These are phyloP conservation scores for Tetrastigma voinierianum DNA, from an alignment of 164 flowering plant species.

Conservation along the genomic window DNA sequence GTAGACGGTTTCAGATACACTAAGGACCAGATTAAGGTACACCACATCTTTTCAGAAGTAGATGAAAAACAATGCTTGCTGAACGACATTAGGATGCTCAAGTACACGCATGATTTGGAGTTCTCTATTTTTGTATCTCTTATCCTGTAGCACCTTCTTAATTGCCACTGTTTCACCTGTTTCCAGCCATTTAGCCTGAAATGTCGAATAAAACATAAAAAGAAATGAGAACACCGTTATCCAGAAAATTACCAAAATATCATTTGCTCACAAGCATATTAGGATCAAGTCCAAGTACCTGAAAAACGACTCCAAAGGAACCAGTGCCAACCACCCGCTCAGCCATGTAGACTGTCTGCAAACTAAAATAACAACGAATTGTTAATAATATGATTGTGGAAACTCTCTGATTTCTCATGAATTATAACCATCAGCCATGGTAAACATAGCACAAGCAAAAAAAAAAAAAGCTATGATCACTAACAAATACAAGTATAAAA, in stretches of 20 bases:
- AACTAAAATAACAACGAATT: neutral
- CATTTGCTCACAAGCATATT: neutral
- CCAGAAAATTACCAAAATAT: neutral
- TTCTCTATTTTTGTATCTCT: conserved; percentile 97
- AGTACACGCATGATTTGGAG: conserved; percentile 88
- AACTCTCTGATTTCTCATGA: neutral
- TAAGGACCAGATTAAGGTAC: conserved; percentile 89
- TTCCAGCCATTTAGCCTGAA: conserved; percentile 93
- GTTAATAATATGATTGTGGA: neutral
- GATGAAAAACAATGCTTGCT: conserved; percentile 85
- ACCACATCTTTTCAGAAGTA: conserved; percentile 82
- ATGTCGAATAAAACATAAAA: neutral
- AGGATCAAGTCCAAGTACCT: conserved; percentile 46
- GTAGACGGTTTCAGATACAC: conserved; percentile 87
- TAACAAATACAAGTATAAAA: too few species aligned
- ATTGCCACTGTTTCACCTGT: conserved; percentile 89
- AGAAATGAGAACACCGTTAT: neutral
- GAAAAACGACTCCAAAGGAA: conserved; percentile 98
- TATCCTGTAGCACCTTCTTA: conserved; percentile 97
- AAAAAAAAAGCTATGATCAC: too few species aligned
- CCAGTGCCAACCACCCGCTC: conserved; percentile 99
- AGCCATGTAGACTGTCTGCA: conserved; percentile 88
- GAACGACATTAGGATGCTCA: conserved; percentile 83
- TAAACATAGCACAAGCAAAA: too few species aligned
- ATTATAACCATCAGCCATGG: too few species aligned